These are phyloP conservation scores for Aspergillus viridinutans DNA, from an alignment of 2,329 filamentous ascomycete species.

Conservation along the genomic window DNA sequence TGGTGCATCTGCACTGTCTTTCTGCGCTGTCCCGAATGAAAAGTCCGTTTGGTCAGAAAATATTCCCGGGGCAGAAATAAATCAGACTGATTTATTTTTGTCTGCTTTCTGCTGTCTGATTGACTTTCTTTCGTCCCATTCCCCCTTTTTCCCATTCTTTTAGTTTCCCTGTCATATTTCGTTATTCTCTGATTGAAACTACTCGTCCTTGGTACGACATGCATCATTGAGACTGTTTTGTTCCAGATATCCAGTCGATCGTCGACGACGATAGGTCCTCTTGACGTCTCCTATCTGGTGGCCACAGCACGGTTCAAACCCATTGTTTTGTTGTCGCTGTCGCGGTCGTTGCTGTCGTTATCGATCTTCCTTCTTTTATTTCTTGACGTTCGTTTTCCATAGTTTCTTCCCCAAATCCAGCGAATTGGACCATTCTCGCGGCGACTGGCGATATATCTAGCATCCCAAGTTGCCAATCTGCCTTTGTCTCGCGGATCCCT, in stretches of 20 bases:
- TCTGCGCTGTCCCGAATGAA: slow-evolving; percentile 21
- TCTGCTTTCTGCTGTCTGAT: slow-evolving; percentile 17
- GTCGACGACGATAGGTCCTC: slow-evolving; percentile 12
- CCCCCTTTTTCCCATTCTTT: slow-evolving; percentile 1
- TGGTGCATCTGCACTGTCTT: slow-evolving; percentile 14
- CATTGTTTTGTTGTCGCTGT: slow-evolving; percentile 9
- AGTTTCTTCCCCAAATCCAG: background rate
- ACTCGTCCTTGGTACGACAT: slow-evolving; percentile 17
- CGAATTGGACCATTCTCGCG: background rate
- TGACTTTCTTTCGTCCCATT: slow-evolving; percentile 9
- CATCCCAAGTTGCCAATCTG: background rate
- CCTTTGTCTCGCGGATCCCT: background rate
- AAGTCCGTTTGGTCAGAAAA: slow-evolving; percentile 22
- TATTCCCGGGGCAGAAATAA: slow-evolving; percentile 11
- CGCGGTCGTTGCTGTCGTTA: slow-evolving; percentile 1
- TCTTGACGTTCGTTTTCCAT: background rate
- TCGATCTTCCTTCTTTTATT: background rate
- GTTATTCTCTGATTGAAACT: slow-evolving; percentile 12
- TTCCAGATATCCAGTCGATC: slow-evolving; percentile 19
- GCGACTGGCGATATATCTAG: background rate
- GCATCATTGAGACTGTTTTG: slow-evolving; percentile 19
- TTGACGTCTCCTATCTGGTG: slow-evolving; percentile 7
- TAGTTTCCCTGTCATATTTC: slow-evolving; percentile 12
- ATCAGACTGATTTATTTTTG: slow-evolving; percentile 10
- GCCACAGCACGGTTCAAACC: slow-evolving; percentile 12